Conservation (phyloP, 1,284 basidiomycete species). For the Ceratobasidium sp. region DNA sequence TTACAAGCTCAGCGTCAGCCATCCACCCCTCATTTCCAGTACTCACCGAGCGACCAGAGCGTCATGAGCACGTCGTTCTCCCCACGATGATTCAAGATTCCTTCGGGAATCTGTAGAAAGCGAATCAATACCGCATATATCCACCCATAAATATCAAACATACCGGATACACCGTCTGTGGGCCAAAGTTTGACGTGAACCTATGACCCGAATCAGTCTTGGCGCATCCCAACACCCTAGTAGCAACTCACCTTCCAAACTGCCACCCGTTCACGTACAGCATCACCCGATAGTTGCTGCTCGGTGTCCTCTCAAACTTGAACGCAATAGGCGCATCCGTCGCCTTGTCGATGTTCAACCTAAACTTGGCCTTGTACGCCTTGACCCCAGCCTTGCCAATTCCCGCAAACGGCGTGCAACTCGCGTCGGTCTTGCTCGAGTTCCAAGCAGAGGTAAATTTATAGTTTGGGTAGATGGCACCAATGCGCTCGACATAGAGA, state of each 20-base stretch:
- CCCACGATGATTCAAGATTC: conserved; percentile 61
- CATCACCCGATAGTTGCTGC: conserved; percentile 37
- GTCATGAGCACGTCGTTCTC: conserved; percentile 60
- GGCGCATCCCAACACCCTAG: not conserved
- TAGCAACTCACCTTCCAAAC: conserved; percentile 24
- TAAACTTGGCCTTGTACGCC: conserved; percentile 42
- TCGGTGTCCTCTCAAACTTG: conserved; percentile 26
- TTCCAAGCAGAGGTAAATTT: conserved; percentile 30
- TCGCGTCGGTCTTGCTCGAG: conserved; percentile 29
- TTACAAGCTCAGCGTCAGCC: not conserved
- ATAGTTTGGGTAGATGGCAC: conserved; percentile 33
- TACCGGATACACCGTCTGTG: conserved; percentile 33
- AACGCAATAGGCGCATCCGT: conserved; percentile 32
- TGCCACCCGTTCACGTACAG: not conserved
- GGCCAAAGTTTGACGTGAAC: conserved; percentile 27
- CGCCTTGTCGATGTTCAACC: conserved; percentile 23
- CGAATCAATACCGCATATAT: conserved; percentile 54
- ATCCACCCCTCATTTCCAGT: not conserved
- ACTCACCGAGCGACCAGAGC: conserved; percentile 60
- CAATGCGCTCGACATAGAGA: conserved; percentile 38
- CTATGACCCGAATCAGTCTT: not conserved
- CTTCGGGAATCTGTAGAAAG: conserved; percentile 58
- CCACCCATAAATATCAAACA: conserved; percentile 33
- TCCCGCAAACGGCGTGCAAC: conserved; percentile 31
- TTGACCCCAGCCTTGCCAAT: conserved; percentile 29